Conservation (phyloP, 371 early-diverging fungal species). For the Mucor racemosus region DNA sequence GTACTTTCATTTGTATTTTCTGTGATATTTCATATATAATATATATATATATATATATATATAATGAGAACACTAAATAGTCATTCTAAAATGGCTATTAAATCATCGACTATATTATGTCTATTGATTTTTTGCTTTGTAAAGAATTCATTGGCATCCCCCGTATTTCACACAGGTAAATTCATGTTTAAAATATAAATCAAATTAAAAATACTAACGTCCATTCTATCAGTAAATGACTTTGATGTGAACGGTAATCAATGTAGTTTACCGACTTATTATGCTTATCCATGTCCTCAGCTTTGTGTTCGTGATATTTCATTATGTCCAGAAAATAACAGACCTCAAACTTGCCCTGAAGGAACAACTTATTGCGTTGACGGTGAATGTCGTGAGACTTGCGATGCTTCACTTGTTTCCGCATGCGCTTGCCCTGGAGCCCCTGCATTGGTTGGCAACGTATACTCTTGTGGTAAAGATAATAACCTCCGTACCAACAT, state of each 20-base stretch:
- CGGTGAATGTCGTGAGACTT: slow-evolving; percentile 49
- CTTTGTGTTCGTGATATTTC: slow-evolving; percentile 56
- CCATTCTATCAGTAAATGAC: slow-evolving; percentile 47
- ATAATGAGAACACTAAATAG: neutral
- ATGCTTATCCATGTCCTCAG: slow-evolving; percentile 49
- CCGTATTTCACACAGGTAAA: slow-evolving; percentile 20
- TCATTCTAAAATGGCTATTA: neutral
- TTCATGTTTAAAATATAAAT: neutral
- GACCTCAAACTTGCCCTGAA: slow-evolving; percentile 39
- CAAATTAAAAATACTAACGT: neutral
- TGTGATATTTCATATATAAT: neutral
- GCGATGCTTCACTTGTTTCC: slow-evolving; percentile 37
- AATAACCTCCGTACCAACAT: slow-evolving; percentile 35
- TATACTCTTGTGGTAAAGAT: slow-evolving; percentile 33
- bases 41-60: no score
- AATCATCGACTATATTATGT: neutral
- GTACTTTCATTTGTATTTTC: neutral
- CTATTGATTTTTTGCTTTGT: neutral
- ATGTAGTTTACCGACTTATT: slow-evolving; percentile 49
- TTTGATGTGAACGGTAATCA: slow-evolving; percentile 43
- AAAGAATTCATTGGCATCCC: neutral
- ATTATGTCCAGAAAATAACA: slow-evolving; percentile 38
- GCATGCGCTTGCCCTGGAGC: slow-evolving; percentile 49
- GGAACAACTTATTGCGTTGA: slow-evolving; percentile 56
- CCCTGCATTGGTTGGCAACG: slow-evolving; percentile 30